Evolutionary conservation across 495 filamentous ascomycete species (phyloP), one percentile per base, ranked within the genome.

Genomic region (Annulohypoxylon bovei): DNA sequence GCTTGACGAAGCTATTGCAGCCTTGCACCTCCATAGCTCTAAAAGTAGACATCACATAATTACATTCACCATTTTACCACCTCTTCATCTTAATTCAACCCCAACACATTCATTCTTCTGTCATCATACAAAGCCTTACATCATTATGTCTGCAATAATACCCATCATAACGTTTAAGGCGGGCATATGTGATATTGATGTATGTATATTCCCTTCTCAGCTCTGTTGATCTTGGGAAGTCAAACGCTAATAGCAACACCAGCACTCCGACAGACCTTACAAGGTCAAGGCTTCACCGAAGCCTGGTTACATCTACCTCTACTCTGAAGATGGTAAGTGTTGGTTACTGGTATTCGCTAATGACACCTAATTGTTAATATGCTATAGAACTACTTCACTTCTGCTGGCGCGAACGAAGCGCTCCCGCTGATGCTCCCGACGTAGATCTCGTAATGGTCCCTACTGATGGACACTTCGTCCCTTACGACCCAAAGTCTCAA

Each of bases 101-200:
- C 6, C 22, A 8, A 22, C 44, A 40, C 46, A 32, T 47, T 14
- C 42, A 46, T 53, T 23, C 7, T 12, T 32, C 53, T 37, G 8
- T 12, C 14, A 35, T 35, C 49, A 25, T 35, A 53, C 25, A 64
- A 12, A 25, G 0, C 9, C 59, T 30, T 47, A 42, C 3, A 27
- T 63, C 68, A 83, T 32, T 46, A 96, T 96, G 93, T 92, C 93
- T 60, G 89, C 89, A 82, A 79, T 90, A 82, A 79, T 81, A 67
- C 94, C 94, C 28, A 86, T 97, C 74, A 94, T 99, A 76, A 96
- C 94, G 4, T 98, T 99, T 86, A 98, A 97, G 86, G 96, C 94
- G 70, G 96, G 96, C 78, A 88, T 87, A 79, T 99, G 96, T 81
- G 89, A 94, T 20, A 77, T 96, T 53, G 87, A 93, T 81, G 94